Base-by-base conservation (phyloP, 352 stramenopile genomes). In the Blastocystis sp. region DNA sequence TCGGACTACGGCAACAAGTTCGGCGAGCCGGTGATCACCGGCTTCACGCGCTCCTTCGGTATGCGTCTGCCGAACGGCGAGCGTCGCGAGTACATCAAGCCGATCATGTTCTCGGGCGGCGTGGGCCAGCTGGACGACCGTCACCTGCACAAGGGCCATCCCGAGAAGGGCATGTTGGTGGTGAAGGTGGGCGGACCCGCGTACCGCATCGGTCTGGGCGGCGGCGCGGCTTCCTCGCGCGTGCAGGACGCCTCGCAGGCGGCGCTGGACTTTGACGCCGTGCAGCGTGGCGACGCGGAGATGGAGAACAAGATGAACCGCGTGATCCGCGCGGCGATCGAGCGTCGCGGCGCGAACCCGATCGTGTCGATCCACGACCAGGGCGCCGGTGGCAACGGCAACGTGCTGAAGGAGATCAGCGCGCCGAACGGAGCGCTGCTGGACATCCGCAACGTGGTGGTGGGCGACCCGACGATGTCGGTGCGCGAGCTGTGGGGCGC, bases 1-100 rank as follows among this genome's bases (percentile, higher is more conserved):
- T 98, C 94, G 11, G 96, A 99, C 90, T 99, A 99, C 88, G 96
- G 96, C 51, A 99, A 99, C 91, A 99, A 99, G 90, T 99, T 98
- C 85, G 96, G 96, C 48, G 96, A 99, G 89, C 96, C 96, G n/a
- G 95, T 99, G 4, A 93, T 99, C 49, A 91, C 94, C 73, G 96
- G 96, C 32, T 99, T 98, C 87, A 96, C 94, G 42, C 92, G 96
- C 46, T 97, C 93, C 9, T 99, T 99, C 87, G 96, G 96, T 21
- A 93, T 97, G 91, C 90, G 94, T 29, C 88, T 98, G 64, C 92
- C 94, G 0, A 95, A 92, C 76, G 95, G 94, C 53, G 94, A 98
- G 86, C 92, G 96, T 38, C 95, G 94, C 86, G 96, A 99, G 88
- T 99, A 97, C 93, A 94, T 99, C 77, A 99, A 99, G 90, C 96